phyloP scores from a whole-genome alignment of 2,329 filamentous ascomycete species.

The Cladosporium sp. region DNA sequence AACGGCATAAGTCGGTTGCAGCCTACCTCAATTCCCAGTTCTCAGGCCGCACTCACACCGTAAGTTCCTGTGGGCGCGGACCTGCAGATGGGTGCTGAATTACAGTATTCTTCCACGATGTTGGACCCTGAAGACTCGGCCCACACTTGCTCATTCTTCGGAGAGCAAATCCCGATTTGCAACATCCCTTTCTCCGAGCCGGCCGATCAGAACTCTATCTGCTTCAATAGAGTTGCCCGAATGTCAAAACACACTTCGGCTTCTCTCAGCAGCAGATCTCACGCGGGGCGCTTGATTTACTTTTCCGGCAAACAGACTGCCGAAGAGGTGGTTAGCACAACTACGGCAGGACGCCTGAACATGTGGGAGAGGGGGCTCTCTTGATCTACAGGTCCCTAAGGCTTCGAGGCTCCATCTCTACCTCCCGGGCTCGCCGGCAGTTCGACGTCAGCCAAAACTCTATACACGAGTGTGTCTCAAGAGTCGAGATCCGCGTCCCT shows the following conservation, averaged over 20 bases:
- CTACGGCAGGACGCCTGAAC: not conserved
- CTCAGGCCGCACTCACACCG: not conserved
- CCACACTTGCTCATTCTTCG: not conserved
- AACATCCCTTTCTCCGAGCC: not conserved
- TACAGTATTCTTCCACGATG: not conserved
- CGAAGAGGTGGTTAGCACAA: not conserved
- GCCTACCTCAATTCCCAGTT: not conserved
- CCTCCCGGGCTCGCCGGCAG: not conserved
- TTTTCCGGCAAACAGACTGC: not conserved
- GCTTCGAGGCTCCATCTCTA: not conserved
- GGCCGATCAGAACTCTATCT: not conserved
- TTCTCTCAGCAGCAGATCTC: not conserved
- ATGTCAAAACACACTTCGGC: not conserved
- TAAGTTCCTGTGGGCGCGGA: not conserved
- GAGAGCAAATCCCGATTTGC: not conserved
- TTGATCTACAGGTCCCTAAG: not conserved
- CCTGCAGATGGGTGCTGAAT: not conserved
- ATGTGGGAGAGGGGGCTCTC: not conserved
- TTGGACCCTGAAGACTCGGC: not conserved
- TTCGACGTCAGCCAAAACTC: not conserved
- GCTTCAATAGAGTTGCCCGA: not conserved
- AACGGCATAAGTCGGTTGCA: not conserved
- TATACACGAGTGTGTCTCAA: not conserved
- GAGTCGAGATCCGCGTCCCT: not conserved
- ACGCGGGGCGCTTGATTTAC: not conserved